A percentile compares a stretch with the other conserved stretches of the same genome.
These are phyloP conservation scores for Cordyceps farinosa DNA, from an alignment of 2,329 filamentous ascomycete species.

Conservation along the genomic window DNA sequence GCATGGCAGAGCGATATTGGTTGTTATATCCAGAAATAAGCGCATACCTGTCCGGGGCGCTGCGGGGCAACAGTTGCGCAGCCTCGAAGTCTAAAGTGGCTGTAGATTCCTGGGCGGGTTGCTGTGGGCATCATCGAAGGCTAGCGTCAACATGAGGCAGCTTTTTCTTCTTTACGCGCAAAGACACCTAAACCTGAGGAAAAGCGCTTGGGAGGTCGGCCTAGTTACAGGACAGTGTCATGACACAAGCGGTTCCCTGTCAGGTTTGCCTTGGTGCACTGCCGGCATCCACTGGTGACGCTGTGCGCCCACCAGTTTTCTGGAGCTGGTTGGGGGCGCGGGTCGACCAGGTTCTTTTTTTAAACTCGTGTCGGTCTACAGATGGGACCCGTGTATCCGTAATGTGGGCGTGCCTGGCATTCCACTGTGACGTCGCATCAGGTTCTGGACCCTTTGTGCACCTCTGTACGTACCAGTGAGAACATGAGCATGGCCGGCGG, in stretches of 20 bases:
- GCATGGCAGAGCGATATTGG: not conserved
- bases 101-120: not conserved
- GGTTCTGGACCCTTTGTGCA: not conserved
- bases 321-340: not conserved
- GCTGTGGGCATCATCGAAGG: not conserved
- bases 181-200: not conserved
- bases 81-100: not conserved
- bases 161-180: not conserved
- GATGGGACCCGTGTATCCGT: slow-evolving; percentile 3
- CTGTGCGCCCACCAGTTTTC: not conserved
- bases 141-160: not conserved
- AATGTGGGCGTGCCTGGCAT: not conserved
- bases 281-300: slow-evolving; percentile 6
- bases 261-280: not conserved
- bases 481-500: not conserved
- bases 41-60: not conserved
- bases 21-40: not conserved
- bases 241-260: not conserved
- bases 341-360: slow-evolving; percentile 1
- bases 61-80: slow-evolving; percentile 9
- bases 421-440: slow-evolving; percentile 5
- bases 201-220: not conserved
- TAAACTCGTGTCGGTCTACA: not conserved
- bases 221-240: not conserved
- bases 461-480: not conserved